A percentile compares a stretch with the other conserved stretches of the same genome.
These are phyloP conservation scores for Kurtzmaniella quercitrusa DNA, from an alignment of 1,139 yeast species.

Conservation along the genomic window DNA sequence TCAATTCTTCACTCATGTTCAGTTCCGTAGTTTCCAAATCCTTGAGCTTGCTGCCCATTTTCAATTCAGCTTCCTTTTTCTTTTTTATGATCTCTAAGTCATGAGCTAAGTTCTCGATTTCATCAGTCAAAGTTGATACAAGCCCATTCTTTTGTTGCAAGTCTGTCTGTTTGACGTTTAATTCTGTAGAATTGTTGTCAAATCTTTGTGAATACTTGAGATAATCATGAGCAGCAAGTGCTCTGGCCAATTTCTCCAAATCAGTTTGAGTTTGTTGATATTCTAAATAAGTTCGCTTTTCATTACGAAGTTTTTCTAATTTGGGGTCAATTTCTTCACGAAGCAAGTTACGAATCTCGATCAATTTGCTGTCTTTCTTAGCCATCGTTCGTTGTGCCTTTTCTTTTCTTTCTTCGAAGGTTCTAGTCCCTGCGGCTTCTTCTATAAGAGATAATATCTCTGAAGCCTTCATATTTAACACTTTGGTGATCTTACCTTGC, in stretches of 20 bases:
- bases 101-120: constrained; percentile 54
- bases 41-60: constrained; percentile 59
- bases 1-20: constrained; percentile 58
- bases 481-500: constrained; percentile 98
- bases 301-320: constrained; percentile 72
- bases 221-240: constrained; percentile 79
- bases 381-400: constrained; percentile 90
- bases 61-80: constrained; percentile 56
- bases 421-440: constrained; percentile 97
- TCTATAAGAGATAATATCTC: constrained; percentile 89
- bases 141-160: constrained; percentile 32
- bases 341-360: constrained; percentile 68
- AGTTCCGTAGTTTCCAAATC: constrained; percentile 58
- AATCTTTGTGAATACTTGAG: constrained; percentile 38
- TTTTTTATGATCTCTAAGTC: constrained; percentile 56
- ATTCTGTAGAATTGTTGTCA: constrained; percentile 34
- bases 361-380: constrained; percentile 81
- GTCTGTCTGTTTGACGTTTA: constrained; percentile 31
- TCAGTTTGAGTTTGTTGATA: constrained; percentile 83
- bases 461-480: constrained; percentile 89
- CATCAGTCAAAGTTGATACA: constrained; percentile 45
- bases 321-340: constrained; percentile 92
- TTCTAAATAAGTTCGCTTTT: constrained; percentile 79
- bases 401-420: constrained; percentile 90
- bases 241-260: constrained; percentile 66